Conservation (phyloP, 1,139 yeast species). For the Lodderomyces beijingensis region DNA sequence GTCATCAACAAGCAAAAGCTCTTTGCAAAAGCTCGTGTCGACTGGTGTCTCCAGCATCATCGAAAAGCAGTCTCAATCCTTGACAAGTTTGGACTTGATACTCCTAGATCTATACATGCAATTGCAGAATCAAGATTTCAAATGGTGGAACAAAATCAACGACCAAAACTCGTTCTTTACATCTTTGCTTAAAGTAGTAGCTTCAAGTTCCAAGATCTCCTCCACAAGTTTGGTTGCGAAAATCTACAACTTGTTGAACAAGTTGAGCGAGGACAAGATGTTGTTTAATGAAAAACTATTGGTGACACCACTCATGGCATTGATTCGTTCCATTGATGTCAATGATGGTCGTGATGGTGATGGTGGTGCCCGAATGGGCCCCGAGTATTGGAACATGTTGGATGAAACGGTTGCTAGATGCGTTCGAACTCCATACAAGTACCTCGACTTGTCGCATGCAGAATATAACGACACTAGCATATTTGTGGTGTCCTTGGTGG, state of each 20-base stretch:
- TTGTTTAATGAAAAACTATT: slow-evolving; percentile 46
- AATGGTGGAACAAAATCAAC: slow-evolving; percentile 65
- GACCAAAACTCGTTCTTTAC: slow-evolving; percentile 52
- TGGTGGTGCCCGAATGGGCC: slow-evolving; percentile 6
- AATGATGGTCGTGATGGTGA: too few species aligned
- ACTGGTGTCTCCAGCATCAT: slow-evolving; percentile 20
- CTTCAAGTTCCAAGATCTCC: slow-evolving; percentile 20
- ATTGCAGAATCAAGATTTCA: slow-evolving; percentile 36
- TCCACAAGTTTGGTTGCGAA: slow-evolving; percentile 19
- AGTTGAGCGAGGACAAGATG: slow-evolving; percentile 19
- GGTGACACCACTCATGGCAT: slow-evolving; percentile 41
- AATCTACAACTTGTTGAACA: slow-evolving; percentile 21
- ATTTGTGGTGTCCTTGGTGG: slow-evolving; percentile 60
- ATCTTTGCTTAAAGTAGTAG: slow-evolving; percentile 50
- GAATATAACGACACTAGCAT: slow-evolving; percentile 51
- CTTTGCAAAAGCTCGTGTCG: slow-evolving; percentile 12
- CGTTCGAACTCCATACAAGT: slow-evolving; percentile 74
- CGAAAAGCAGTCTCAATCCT: slow-evolving; percentile 21
- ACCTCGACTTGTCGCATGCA: slow-evolving; percentile 59
- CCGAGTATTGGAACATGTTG: slow-evolving; percentile 47
- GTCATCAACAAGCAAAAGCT: slow-evolving; percentile 9
- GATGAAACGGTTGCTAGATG: slow-evolving; percentile 74
- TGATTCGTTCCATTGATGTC: slow-evolving; percentile 35
- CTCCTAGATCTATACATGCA: slow-evolving; percentile 45
- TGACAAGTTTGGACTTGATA: slow-evolving; percentile 49